Percentiles rank a stretch among this genome's conserved stretches.
Conservation (phyloP, 1,284 basidiomycete species). For the Ganoderma sinense region DNA sequence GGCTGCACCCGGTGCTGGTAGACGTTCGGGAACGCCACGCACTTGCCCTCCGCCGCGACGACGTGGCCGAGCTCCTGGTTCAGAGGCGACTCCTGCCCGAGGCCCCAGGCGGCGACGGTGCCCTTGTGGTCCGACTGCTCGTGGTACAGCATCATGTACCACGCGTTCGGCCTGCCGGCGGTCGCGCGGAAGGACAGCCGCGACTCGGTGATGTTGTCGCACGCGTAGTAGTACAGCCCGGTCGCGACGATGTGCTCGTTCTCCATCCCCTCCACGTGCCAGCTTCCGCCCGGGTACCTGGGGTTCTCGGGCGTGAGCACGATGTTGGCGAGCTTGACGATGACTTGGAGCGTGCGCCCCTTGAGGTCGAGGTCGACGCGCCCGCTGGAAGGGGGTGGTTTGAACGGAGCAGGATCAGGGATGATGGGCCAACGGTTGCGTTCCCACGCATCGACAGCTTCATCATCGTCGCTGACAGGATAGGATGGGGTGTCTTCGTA, state of each 20-base stretch:
- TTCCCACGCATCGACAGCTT: slow-evolving; percentile 11
- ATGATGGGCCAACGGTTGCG: slow-evolving; percentile 6
- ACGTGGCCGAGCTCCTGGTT: not conserved
- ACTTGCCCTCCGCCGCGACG: not conserved
- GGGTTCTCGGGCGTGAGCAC: slow-evolving; percentile 2
- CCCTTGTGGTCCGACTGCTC: not conserved
- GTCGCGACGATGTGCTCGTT: slow-evolving; percentile 56
- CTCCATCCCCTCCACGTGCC: slow-evolving; percentile 43
- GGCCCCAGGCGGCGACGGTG: not conserved
- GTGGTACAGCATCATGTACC: not conserved
- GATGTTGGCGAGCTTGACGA: not conserved
- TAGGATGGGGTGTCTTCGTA: not conserved
- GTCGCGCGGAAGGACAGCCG: slow-evolving; percentile 23
- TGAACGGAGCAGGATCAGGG: slow-evolving; percentile 14
- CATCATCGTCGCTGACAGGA: not conserved
- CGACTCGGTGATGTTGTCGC: slow-evolving; percentile 30
- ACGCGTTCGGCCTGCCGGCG: not conserved
- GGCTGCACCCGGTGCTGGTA: slow-evolving; percentile 45
- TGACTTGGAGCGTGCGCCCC: not conserved
- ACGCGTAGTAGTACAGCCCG: not conserved
- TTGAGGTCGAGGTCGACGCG: not conserved
- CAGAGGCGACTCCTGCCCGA: not conserved
- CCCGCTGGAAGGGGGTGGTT: not conserved
- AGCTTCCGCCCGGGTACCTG: slow-evolving; percentile 26
- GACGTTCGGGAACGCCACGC: not conserved